phyloP scores from a whole-genome alignment of 768 basidiomycete species.

The Lentinula aciculospora region DNA sequence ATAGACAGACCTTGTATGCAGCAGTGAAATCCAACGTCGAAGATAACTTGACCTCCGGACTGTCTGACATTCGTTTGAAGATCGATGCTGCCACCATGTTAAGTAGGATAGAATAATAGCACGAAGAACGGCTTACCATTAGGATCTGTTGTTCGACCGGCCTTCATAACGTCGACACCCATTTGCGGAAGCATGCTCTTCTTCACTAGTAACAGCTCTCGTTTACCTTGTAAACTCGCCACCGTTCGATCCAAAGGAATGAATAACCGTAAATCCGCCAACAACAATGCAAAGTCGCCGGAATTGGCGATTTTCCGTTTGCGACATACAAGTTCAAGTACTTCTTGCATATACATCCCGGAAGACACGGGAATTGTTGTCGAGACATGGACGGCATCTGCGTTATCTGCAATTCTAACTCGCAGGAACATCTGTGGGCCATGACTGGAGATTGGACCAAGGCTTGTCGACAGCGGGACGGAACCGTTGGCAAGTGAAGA shows the following conservation, averaged over 20 bases:
- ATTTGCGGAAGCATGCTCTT: slow-evolving; percentile 68
- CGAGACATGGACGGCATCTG: slow-evolving; percentile 78
- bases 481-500: slow-evolving; percentile 19
- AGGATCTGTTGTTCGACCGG: slow-evolving; percentile 79
- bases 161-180: slow-evolving; percentile 61
- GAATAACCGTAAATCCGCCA: slow-evolving; percentile 64
- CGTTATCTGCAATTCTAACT: slow-evolving; percentile 74
- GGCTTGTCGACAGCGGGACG: slow-evolving; percentile 55
- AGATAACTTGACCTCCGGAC: slow-evolving; percentile 50
- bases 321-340: slow-evolving; percentile 77
- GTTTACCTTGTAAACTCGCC: slow-evolving; percentile 86
- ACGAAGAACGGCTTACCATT: slow-evolving; percentile 54
- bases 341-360: slow-evolving; percentile 97
- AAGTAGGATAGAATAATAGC: not conserved
- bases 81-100: slow-evolving; percentile 67
- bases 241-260: slow-evolving; percentile 94
- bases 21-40: slow-evolving; percentile 73
- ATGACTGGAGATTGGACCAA: slow-evolving; percentile 64
- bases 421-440: slow-evolving; percentile 83
- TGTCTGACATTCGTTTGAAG: slow-evolving; percentile 84
- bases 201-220: slow-evolving; percentile 78
- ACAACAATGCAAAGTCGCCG: slow-evolving; percentile 78
- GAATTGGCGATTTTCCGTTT: slow-evolving; percentile 62
- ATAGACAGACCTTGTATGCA: slow-evolving; percentile 70
- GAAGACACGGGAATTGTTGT: slow-evolving; percentile 93